Percentiles rank a stretch among this genome's conserved stretches.
Evolutionary conservation across 768 basidiomycete species (phyloP).

Genomic region (Trametes sanguinea): DNA sequence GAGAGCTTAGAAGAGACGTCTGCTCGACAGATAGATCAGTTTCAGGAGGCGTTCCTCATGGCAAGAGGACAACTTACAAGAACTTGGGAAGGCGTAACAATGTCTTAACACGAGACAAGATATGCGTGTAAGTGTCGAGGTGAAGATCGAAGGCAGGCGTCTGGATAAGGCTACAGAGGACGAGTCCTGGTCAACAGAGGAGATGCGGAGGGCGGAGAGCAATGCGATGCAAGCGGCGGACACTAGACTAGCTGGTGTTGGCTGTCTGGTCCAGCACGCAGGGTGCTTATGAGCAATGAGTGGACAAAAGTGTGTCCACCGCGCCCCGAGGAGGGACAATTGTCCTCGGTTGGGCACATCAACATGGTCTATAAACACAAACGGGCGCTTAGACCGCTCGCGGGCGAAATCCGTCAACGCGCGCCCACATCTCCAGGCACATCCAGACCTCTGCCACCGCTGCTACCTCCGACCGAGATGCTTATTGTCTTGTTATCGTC

Average conservation of each 20-base stretch:
- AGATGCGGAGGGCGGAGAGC: constrained; percentile 5
- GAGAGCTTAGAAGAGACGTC: constrained; percentile 10
- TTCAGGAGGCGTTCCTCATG: too few relatives aligned
- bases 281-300: constrained; percentile 25
- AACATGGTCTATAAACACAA: constrained; percentile 28
- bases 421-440: not conserved
- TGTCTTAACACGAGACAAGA: not conserved
- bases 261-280: constrained; percentile 5
- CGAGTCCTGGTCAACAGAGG: constrained; percentile 9
- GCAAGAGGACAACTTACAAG: constrained; percentile 8
- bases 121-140: not conserved
- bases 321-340: constrained; percentile 26
- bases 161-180: constrained; percentile 26
- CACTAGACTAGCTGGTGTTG: constrained; percentile 33
- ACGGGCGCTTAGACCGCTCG: constrained; percentile 11
- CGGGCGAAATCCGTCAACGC: constrained; percentile 17
- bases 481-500: constrained; percentile 18
- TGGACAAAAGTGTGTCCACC: constrained; percentile 31
- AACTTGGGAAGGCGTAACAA: too few relatives aligned
- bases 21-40: not conserved
- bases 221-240: constrained; percentile 17
- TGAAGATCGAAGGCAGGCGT: constrained; percentile 12
- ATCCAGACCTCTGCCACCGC: constrained; percentile 12
- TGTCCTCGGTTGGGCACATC: constrained; percentile 18
- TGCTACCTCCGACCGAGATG: not conserved